phyloP scores from a whole-genome alignment of 352 stramenopile species.

The Globisporangium cystogenes region DNA sequence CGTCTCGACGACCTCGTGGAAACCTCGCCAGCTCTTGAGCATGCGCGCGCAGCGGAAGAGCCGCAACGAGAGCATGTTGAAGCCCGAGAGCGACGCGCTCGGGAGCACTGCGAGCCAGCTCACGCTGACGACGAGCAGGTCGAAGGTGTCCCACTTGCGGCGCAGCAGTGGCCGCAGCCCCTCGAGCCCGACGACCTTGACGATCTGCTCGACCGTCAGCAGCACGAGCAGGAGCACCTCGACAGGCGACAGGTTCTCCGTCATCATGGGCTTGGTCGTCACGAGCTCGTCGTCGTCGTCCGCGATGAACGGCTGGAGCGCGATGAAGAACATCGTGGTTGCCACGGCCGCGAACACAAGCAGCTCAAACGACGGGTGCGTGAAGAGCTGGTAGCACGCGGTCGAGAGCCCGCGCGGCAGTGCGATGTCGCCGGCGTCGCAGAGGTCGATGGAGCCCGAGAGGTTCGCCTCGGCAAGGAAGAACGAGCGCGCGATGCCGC shows the following conservation, averaged over 20 bases:
- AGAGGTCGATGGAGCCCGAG: conserved; percentile 36
- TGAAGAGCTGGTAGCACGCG: conserved; percentile 56
- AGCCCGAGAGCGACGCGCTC: conserved; percentile 35
- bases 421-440: conserved; percentile 37
- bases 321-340: conserved; percentile 65
- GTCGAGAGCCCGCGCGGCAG: conserved; percentile 42
- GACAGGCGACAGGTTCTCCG: conserved; percentile 44
- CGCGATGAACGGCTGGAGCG: conserved; percentile 50
- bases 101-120: conserved; percentile 60
- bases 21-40: conserved; percentile 72
- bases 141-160: conserved; percentile 67
- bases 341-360: conserved; percentile 58
- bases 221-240: conserved; percentile 60
- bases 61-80: conserved; percentile 67
- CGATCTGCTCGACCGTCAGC: conserved; percentile 60
- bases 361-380: conserved; percentile 72
- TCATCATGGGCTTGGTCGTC: conserved; percentile 29
- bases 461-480: conserved; percentile 49
- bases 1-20: conserved; percentile 76
- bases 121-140: conserved; percentile 50
- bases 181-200: conserved; percentile 62
- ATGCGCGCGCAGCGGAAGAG: conserved; percentile 66
- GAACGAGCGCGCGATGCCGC: conserved; percentile 51
- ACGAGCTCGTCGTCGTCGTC: conserved; percentile 27
- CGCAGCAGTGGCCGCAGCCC: conserved; percentile 48